A percentile compares a stretch with the other conserved stretches of the same genome.
These are phyloP conservation scores for Termitomyces sp. DNA, from an alignment of 768 basidiomycete genomes.

Conservation along the genomic window DNA sequence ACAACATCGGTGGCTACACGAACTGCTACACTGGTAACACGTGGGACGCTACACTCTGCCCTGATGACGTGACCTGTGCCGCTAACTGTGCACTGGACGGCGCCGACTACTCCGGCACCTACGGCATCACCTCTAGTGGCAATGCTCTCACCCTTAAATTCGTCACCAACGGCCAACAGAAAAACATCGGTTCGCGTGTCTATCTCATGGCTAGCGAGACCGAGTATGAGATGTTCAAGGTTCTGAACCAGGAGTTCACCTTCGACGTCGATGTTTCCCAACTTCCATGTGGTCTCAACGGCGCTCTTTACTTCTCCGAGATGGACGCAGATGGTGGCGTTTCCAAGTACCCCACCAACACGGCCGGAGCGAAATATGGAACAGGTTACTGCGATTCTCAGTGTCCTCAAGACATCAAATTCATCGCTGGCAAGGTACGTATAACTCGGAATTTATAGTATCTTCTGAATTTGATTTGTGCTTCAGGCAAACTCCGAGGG, in stretches of 20 bases:
- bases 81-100: constrained; percentile 25
- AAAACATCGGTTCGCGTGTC: constrained; percentile 36
- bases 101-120: constrained; percentile 43
- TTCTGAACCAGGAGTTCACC: constrained; percentile 8
- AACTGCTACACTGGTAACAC: constrained; percentile 53
- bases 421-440: constrained; percentile 51
- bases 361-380: constrained; percentile 51
- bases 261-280: constrained; percentile 38
- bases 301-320: constrained; percentile 21
- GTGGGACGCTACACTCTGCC: constrained; percentile 46
- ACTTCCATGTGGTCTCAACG: constrained; percentile 55
- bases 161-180: constrained; percentile 30
- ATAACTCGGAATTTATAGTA: constrained; percentile 8
- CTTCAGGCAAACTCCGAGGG: neutral
- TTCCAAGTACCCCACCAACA: constrained; percentile 41
- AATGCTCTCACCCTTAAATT: constrained; percentile 46
- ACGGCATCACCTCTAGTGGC: constrained; percentile 45
- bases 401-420: constrained; percentile 57
- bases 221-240: constrained; percentile 27
- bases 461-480: no score
- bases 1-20: constrained; percentile 28
- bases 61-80: constrained; percentile 36
- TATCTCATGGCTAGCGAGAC: constrained; percentile 45
- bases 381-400: constrained; percentile 64
- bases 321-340: constrained; percentile 57